These are phyloP conservation scores for Boletus reticuloceps DNA, from an alignment of 768 basidiomycete species.

Conservation along the genomic window DNA sequence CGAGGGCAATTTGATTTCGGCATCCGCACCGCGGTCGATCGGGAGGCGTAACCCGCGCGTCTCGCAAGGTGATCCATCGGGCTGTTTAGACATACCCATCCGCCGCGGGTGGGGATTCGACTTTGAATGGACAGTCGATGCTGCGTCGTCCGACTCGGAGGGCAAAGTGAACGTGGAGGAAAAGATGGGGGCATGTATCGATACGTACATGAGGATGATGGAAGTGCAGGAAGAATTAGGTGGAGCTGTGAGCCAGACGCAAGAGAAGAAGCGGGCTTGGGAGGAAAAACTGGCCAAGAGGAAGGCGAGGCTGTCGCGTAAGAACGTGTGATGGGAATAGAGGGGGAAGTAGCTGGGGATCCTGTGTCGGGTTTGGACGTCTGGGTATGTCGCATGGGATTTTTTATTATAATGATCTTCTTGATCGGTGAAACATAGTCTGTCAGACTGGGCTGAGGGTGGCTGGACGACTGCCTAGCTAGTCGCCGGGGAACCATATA, in stretches of 20 bases:
- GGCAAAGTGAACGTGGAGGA: slow-evolving; percentile 42
- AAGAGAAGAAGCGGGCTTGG: slow-evolving; percentile 59
- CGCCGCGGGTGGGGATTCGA: slow-evolving; percentile 84
- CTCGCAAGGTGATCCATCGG: background rate
- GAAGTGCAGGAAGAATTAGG: slow-evolving; percentile 54
- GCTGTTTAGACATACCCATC: slow-evolving; percentile 4
- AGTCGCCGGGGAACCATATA: too few relatives aligned
- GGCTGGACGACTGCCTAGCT: too few relatives aligned
- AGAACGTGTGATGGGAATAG: slow-evolving; percentile 9
- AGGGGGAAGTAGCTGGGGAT: background rate
- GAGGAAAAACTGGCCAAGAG: slow-evolving; percentile 40
- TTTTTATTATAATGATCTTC: background rate
- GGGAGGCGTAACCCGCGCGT: background rate
- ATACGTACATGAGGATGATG: slow-evolving; percentile 42
- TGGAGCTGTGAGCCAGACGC: slow-evolving; percentile 62
- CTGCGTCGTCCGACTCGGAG: background rate
- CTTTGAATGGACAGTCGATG: slow-evolving; percentile 60
- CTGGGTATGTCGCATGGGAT: slow-evolving; percentile 9
- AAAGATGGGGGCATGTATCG: slow-evolving; percentile 73
- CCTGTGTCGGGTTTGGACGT: background rate
- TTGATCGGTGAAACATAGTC: background rate
- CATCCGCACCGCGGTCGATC: slow-evolving; percentile 36
- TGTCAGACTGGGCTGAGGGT: background rate
- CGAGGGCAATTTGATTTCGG: slow-evolving; percentile 59
- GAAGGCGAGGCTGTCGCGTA: slow-evolving; percentile 29